These are phyloP conservation scores for Purshia tridentata DNA, from an alignment of 306 rosid species.

Conservation along the genomic window DNA sequence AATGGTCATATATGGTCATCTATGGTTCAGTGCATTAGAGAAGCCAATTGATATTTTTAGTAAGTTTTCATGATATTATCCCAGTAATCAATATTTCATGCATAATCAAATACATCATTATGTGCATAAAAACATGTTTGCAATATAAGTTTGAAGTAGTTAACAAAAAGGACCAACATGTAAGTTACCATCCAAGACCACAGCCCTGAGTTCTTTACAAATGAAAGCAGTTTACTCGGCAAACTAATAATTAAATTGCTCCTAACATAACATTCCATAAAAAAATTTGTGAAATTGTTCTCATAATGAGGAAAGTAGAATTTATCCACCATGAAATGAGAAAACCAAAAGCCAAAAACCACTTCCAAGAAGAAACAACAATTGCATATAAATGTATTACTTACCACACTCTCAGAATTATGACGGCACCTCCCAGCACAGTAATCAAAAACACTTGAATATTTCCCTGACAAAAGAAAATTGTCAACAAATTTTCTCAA, in stretches of 20 bases:
- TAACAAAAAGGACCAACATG: not conserved
- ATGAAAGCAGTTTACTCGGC: not conserved
- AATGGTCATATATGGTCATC: not conserved
- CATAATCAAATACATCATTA: not conserved
- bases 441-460: conserved; percentile 70
- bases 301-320: not conserved
- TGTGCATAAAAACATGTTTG: not conserved
- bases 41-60: not conserved
- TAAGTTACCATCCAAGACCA: not conserved
- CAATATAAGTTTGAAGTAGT: not conserved
- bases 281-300: not conserved
- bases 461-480: conserved; percentile 51
- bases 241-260: not conserved
- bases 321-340: not conserved
- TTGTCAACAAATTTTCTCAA: not conserved
- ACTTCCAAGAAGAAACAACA: conserved; percentile 4
- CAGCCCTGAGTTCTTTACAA: not conserved
- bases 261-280: not conserved
- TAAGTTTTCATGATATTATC: not conserved
- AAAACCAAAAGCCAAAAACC: conserved; percentile 10
- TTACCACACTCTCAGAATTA: conserved; percentile 96
- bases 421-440: conserved; percentile 95
- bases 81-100: not conserved
- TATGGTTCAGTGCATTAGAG: not conserved
- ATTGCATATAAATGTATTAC: conserved; percentile 26